Percentiles rank a stretch among this genome's conserved stretches.
Evolutionary conservation across 306 rosid genomes (phyloP).

Genomic region (Vigna angularis): DNA sequence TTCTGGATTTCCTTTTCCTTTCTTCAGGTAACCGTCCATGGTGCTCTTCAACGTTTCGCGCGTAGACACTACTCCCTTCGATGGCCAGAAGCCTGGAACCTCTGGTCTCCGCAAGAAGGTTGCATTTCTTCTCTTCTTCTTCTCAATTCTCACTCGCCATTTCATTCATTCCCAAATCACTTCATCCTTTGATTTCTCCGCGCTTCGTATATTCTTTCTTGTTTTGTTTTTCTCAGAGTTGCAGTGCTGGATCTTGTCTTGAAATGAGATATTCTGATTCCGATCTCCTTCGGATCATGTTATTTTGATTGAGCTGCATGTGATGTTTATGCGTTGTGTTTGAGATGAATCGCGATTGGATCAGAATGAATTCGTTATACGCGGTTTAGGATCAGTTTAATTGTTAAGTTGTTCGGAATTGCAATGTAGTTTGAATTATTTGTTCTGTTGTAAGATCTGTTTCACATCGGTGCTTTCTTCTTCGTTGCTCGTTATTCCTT

Average conservation of each 20-base stretch:
- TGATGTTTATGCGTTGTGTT: constrained; percentile 6
- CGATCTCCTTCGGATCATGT: constrained; percentile 47
- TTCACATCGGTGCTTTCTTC: not conserved
- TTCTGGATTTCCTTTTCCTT: constrained; percentile 30
- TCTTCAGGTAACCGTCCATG: constrained; percentile 51
- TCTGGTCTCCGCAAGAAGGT: constrained; percentile 99
- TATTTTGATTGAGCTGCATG: constrained; percentile 32
- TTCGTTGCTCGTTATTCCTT: constrained; percentile 8
- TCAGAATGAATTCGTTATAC: constrained; percentile 29
- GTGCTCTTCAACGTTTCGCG: constrained; percentile 70
- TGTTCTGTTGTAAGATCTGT: constrained; percentile 35
- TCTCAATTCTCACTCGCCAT: constrained; percentile 4
- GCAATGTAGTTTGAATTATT: constrained; percentile 7
- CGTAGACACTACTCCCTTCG: constrained; percentile 71
- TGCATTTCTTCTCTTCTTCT: not conserved
- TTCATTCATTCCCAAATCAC: not conserved
- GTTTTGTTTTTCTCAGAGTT: not conserved
- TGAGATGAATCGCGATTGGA: constrained; percentile 34
- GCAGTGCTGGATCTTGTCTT: constrained; percentile 32
- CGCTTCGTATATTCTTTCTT: constrained; percentile 1
- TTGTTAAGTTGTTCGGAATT: constrained; percentile 18
- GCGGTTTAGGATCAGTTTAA: not conserved
- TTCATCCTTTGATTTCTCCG: not conserved
- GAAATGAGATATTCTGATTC: constrained; percentile 16
- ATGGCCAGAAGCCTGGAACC: constrained; percentile 99